phyloP scores from a whole-genome alignment of 192 early-diverging fungal species.

The Kickxella alabastrina region DNA sequence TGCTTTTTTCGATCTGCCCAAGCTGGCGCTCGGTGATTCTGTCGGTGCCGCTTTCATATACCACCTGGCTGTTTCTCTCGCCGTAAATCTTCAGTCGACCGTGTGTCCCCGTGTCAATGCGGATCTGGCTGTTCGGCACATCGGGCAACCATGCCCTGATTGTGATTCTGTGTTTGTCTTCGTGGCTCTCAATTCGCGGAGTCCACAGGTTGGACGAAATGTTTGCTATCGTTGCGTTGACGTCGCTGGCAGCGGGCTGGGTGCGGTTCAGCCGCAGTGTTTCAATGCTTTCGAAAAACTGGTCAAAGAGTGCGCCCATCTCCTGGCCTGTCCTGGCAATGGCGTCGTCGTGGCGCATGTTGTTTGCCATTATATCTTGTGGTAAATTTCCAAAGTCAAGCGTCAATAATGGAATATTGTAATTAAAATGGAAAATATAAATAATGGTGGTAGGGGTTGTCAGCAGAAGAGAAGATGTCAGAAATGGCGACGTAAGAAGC shows the following conservation, averaged over 20 bases:
- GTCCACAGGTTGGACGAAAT: constrained; percentile 43
- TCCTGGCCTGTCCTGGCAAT: constrained; percentile 33
- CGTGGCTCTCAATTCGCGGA: constrained; percentile 29
- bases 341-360: constrained; percentile 3
- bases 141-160: constrained; percentile 27
- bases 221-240: constrained; percentile 30
- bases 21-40: constrained; percentile 42
- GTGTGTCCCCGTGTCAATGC: constrained; percentile 30
- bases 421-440: too few relatives aligned
- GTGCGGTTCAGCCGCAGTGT: constrained; percentile 21
- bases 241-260: constrained; percentile 7
- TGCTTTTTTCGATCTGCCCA: constrained; percentile 51
- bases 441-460: too few relatives aligned
- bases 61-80: constrained; percentile 34
- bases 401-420: too few relatives aligned
- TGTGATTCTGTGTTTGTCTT: constrained; percentile 14
- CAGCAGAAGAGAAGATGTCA: too few relatives aligned
- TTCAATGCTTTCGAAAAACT: constrained; percentile 50
- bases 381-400: too few relatives aligned
- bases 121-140: constrained; percentile 37
- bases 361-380: constrained; percentile 1
- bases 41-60: constrained; percentile 28
- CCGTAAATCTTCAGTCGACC: constrained; percentile 43
- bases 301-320: constrained; percentile 40
- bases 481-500: too few relatives aligned